Base-by-base conservation (phyloP, 768 basidiomycete species). In the Suillus lakei region DNA sequence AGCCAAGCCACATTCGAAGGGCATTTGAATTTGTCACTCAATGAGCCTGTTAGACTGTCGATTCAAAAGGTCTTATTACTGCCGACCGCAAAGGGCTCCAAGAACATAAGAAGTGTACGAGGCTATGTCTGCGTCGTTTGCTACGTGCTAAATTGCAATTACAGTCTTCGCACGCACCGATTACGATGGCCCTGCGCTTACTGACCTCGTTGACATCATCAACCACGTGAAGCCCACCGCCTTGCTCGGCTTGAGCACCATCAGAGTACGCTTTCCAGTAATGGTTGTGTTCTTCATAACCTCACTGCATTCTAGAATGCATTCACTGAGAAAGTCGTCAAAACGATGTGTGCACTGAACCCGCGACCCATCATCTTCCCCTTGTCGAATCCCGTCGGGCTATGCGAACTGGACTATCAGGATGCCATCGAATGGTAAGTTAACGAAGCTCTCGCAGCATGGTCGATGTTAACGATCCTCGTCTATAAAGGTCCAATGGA, bases 301-400 rank as follows among this genome's bases (percentile, higher is more conserved):
- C 21, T 60, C 67, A 62, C 65, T 39, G 51, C 30, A 30, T 55
- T 61, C 26, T 63, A 80, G 77, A 80, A 79, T 48, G 89, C 90
- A 1, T 94, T 94, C 80, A 84, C 80, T 13, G 82, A 89, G 73
- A 79, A 85, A 13, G 86, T 88, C 38, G 85, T 93, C 38, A 80
- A 80, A 62, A 77, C 82, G 44, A 91, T 93, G 90, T 83, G 85
- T 21, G 77, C 81, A 9, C 76, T 88, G 53, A 93, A 92, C 76
- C 70, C 77, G 21, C 85, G 86, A 2, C 92, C 92, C n/a, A 89
- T 93, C 79, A 86, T 93, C 72, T 92, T 94, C 80, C 91, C 92
- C 39, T 84, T 93, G 1, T 91, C 90, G 39, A 93, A 93, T 74
- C 92, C 92, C 15, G 79, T 88, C 30, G 80, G 83, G 36, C 79